Percentiles rank a stretch among this genome's conserved stretches.
phyloP scores from a whole-genome alignment of 768 basidiomycete species.

The Lactarius hatsudake region DNA sequence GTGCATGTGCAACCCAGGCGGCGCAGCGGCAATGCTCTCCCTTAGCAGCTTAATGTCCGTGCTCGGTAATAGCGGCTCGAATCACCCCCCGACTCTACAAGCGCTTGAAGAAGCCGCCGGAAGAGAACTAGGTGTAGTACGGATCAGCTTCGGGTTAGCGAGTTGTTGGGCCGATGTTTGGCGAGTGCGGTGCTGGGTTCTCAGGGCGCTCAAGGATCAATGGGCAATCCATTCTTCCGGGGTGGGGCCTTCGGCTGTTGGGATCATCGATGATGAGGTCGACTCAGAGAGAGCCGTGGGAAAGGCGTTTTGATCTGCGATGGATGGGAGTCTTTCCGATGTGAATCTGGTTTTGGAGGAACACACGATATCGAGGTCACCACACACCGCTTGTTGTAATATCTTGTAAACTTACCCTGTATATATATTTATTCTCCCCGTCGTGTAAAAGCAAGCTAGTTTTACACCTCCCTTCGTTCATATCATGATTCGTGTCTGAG shows the following conservation, averaged over 20 bases:
- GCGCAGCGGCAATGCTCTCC: constrained; percentile 67
- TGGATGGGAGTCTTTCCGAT: background rate
- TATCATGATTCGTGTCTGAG: background rate
- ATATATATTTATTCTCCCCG: background rate
- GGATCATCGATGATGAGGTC: background rate
- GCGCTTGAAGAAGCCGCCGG: constrained; percentile 63
- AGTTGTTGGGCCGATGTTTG: constrained; percentile 73
- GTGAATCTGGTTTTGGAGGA: constrained; percentile 2
- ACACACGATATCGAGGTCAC: constrained; percentile 5
- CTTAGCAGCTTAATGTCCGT: constrained; percentile 61
- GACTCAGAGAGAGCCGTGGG: constrained; percentile 1
- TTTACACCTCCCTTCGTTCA: background rate
- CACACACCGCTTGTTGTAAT: background rate
- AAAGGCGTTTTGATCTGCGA: constrained; percentile 16
- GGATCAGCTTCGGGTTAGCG: constrained; percentile 76
- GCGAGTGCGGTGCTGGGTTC: constrained; percentile 36
- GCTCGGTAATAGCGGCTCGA: constrained; percentile 55
- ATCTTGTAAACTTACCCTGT: background rate
- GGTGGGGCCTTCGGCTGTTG: background rate
- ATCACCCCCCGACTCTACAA: constrained; percentile 34
- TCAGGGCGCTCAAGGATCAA: constrained; percentile 14
- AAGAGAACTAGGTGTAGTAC: constrained; percentile 68
- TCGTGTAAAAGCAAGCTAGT: background rate
- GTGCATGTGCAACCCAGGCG: constrained; percentile 88
- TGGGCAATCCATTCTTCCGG: background rate